These are phyloP conservation scores for Moesziomyces antarcticus DNA, from an alignment of 1,284 basidiomycete genomes.

Conservation along the genomic window DNA sequence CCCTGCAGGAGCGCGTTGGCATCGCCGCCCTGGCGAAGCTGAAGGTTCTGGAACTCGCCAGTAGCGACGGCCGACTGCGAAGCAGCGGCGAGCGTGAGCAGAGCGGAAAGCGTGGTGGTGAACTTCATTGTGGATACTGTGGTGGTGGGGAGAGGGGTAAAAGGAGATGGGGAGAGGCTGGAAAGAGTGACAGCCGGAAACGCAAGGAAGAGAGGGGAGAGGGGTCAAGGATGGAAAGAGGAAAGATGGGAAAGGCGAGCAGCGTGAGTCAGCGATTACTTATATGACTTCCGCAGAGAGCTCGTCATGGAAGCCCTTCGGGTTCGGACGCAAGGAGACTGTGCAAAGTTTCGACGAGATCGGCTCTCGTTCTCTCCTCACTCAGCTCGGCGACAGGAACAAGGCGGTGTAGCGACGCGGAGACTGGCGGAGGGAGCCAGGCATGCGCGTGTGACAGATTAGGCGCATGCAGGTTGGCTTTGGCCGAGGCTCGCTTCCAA, in stretches of 20 bases:
- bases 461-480: neutral
- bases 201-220: constrained; percentile 6
- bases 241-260: neutral
- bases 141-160: neutral
- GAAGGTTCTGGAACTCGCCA: constrained; percentile 28
- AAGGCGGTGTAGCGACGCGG: neutral
- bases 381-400: neutral
- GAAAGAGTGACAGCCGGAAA: constrained; percentile 42
- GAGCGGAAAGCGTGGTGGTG: constrained; percentile 15
- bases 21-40: constrained; percentile 42
- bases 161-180: constrained; percentile 15
- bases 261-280: constrained; percentile 4
- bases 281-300: constrained; percentile 12
- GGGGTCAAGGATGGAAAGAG: constrained; percentile 9
- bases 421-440: constrained; percentile 1
- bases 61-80: constrained; percentile 15
- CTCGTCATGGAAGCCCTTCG: neutral
- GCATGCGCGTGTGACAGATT: constrained; percentile 1
- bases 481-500: constrained; percentile 4
- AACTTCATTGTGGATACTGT: constrained; percentile 27
- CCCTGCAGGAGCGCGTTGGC: constrained; percentile 43
- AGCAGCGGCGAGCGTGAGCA: constrained; percentile 16
- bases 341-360: neutral
- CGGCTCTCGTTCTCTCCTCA: too few species aligned
- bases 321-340: neutral